Evolutionary conservation across 176 grass and related monocot species (phyloP), one percentile per base, ranked within the genome.

Genomic region (Calamus simplicifolius): DNA sequence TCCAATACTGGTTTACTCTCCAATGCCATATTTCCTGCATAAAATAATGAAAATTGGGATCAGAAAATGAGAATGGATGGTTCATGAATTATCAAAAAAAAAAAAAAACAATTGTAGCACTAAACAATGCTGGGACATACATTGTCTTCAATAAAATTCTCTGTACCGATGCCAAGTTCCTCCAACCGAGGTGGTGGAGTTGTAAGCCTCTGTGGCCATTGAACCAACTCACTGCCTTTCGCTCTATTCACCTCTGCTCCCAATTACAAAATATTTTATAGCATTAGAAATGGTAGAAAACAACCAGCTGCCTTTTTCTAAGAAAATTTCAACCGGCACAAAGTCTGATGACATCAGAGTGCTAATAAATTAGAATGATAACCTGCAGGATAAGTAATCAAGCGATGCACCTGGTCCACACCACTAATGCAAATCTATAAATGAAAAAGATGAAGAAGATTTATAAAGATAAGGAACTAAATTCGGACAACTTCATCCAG

Each of bases 141-240:
- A 73, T 57, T 85, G 35, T 85, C 86, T 35, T 85, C 53, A 50
- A 72, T 31, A 75, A 81, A 89, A 52, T 69, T 85, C 53, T 66
- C 21, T 27, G 70, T 49, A 82, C 35, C 75, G 58, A 73, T 79
- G 66, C 86, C 66, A 16, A 89, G 75, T 56, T 89, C 86, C 73
- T 89, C 67, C 54, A 89, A 58, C 28, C 70, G 67, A 79, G 78
- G 78, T 6, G 78, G 81, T 75, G 87, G 69, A 77, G 82, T 51
- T 67, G 64, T 77, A 50, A 91, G 82, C 66, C 87, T 80, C 68
- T 80, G 72, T 56, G 87, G 87, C 82, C 87, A 91, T 21, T 79
- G 76, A 83, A 77, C 82, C 53, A 86, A 66, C 60, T 74, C 72
- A 8, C 56, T 76, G 48, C 87, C 69, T 66, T 85, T 86, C 56